phyloP scores from a whole-genome alignment of 2,329 filamentous ascomycete species.

The Rugonectria rugulosa region DNA sequence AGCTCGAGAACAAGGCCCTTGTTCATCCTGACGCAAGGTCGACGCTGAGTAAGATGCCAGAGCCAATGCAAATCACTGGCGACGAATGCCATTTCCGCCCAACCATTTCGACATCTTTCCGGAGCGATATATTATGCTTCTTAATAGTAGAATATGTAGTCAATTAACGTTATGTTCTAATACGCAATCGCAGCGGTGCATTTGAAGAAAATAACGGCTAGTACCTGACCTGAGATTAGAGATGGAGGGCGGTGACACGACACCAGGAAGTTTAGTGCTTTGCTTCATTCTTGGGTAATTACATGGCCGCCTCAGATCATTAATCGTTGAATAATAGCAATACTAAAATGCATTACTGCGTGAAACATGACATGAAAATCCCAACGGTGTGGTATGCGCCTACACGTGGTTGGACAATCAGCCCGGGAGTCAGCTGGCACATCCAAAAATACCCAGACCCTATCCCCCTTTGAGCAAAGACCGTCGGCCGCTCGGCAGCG shows the following conservation, averaged over 20 bases:
- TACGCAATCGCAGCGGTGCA: background rate
- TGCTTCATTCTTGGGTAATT: background rate
- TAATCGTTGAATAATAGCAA: background rate
- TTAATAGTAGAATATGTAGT: background rate
- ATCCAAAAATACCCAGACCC: constrained; percentile 16
- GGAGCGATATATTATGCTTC: background rate
- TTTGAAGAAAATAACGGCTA: too few relatives aligned
- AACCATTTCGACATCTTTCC: background rate
- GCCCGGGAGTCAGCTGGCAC: background rate
- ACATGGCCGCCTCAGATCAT: background rate
- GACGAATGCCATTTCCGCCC: background rate
- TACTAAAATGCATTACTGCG: background rate
- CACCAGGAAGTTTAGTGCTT: background rate
- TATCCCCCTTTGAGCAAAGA: background rate
- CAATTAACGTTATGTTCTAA: background rate
- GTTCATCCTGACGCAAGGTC: background rate
- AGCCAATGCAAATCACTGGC: background rate
- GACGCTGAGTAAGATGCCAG: background rate
- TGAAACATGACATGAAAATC: background rate
- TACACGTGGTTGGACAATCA: constrained; percentile 5
- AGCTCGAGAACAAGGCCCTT: too few relatives aligned
- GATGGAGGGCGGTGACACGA: background rate
- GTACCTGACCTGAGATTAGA: too few relatives aligned
- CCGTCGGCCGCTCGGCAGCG: constrained; percentile 11
- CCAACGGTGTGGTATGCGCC: background rate